Base-by-base conservation (phyloP, 345 rosid genomes). In the Rhodamnia argentea region DNA sequence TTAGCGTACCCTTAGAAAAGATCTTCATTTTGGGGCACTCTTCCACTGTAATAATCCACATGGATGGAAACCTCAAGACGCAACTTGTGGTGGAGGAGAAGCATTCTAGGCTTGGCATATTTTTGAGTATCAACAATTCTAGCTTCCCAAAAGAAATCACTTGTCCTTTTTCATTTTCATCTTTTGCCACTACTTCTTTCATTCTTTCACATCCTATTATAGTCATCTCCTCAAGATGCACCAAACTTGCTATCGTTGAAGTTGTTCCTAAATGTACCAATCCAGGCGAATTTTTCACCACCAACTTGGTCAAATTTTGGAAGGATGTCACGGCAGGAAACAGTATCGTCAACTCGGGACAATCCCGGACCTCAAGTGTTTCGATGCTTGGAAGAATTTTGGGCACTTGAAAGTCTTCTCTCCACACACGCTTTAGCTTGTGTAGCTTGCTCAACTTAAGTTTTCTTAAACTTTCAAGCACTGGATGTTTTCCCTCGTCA, bases 91-190 rank as follows among this genome's bases (percentile, higher is more conserved):
- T 22, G n/a, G 59, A 56, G 59, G 59, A 56, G 59, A 56, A 56
- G 59, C 59, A 56, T 22, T 22, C 24, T 9, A 56, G 26, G 12
- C 60, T 57, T 24, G 60, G 27, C 60, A 57, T 26, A 10, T 57
- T 3, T 4, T 10, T 13, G 27, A 57, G n/a, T 24, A 0, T 57
- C 13, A 23, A 57, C 2, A 2, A 0, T 4, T 5, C 1, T 23
- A 57, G 27, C 2, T 57, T 57, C 27, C 2, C n/a, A 23, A 57
- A 11, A 23, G 13, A 24, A 57, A 57, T 10, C 60, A 57, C 6
- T 57, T 24, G 24, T 57, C 27, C 13, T 24, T 24, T 6, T 57
- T 10, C 60, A 23, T 57, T 57, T 10, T 10, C 27, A 57, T 57
- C 60, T 0, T 24, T 1, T 10, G 13, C 13, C 5, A 52, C 18